phyloP scores from a whole-genome alignment of 345 rosid species.

The Ricinus communis region DNA sequence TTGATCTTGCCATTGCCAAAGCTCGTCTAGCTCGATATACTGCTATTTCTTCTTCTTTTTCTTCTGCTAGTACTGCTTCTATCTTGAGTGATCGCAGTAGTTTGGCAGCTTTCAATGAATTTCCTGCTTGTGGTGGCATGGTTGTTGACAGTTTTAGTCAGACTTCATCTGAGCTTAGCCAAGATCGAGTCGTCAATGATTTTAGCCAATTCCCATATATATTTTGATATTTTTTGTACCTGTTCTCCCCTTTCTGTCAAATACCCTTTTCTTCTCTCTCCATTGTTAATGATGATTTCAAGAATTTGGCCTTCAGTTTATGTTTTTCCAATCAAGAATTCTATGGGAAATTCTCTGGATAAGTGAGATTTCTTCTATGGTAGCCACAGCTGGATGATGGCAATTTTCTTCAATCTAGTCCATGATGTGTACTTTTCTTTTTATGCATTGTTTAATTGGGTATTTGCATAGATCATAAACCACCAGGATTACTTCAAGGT shows the following conservation, averaged over 20 bases:
- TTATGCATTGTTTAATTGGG: no score
- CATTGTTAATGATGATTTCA: constrained; percentile 15
- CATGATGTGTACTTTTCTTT: not conserved
- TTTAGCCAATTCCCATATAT: constrained; percentile 43
- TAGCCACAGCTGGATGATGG: no score
- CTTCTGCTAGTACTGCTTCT: not conserved
- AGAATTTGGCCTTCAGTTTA: constrained; percentile 15
- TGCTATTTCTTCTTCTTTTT: constrained; percentile 8
- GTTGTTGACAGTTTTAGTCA: constrained; percentile 44
- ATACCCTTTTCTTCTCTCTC: not conserved
- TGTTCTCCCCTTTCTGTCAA: not conserved
- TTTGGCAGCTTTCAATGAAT: constrained; percentile 32
- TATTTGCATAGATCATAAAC: not conserved
- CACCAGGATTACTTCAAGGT: no score
- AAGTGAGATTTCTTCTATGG: not conserved
- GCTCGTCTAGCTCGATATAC: constrained; percentile 58
- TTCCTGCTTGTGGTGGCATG: constrained; percentile 42
- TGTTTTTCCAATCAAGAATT: constrained; percentile 28
- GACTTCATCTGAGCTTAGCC: constrained; percentile 30
- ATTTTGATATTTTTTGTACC: constrained; percentile 12
- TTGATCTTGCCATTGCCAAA: constrained; percentile 73
- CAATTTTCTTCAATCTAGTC: no score
- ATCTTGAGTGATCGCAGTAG: constrained; percentile 14
- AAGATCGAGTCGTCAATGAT: constrained; percentile 34
- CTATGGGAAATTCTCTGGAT: constrained; percentile 15